phyloP scores from a whole-genome alignment of 352 stramenopile genomes.

The Pythium myriotylum region DNA sequence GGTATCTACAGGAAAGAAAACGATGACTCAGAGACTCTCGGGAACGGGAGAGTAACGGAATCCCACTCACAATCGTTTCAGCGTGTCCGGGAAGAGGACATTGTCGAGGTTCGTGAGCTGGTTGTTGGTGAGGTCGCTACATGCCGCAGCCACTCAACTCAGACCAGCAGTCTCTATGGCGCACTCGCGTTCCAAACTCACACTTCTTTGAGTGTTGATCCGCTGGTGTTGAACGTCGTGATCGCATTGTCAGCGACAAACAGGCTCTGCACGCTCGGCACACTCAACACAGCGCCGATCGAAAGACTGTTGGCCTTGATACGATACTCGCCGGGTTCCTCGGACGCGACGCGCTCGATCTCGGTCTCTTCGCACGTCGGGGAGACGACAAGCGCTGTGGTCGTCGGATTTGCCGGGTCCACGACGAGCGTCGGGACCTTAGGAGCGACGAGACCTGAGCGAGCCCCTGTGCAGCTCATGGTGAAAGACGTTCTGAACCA shows the following conservation, averaged over 20 bases:
- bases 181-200: slow-evolving; percentile 20
- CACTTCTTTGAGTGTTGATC: slow-evolving; percentile 44
- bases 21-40: too few species aligned
- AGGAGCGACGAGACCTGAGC: slow-evolving; percentile 16
- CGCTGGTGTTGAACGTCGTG: slow-evolving; percentile 34
- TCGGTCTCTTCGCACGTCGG: slow-evolving; percentile 5
- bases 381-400: slow-evolving; percentile 10
- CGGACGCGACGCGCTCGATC: not conserved
- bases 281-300: slow-evolving; percentile 15
- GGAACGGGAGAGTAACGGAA: too few species aligned
- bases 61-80: slow-evolving; percentile 32
- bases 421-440: slow-evolving; percentile 7
- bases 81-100: slow-evolving; percentile 31
- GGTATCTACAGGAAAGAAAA: not conserved
- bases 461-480: slow-evolving; percentile 13
- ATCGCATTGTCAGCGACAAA: slow-evolving; percentile 39
- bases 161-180: too few species aligned
- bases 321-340: slow-evolving; percentile 8
- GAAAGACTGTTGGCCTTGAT: slow-evolving; percentile 13
- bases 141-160: not conserved
- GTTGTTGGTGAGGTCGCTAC: slow-evolving; percentile 40
- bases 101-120: slow-evolving; percentile 28
- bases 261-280: slow-evolving; percentile 16
- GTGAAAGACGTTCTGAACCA: too few species aligned
- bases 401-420: slow-evolving; percentile 5